Evolutionary conservation across 352 stramenopile genomes (phyloP).

Genomic region (Pythium chondricola): DNA sequence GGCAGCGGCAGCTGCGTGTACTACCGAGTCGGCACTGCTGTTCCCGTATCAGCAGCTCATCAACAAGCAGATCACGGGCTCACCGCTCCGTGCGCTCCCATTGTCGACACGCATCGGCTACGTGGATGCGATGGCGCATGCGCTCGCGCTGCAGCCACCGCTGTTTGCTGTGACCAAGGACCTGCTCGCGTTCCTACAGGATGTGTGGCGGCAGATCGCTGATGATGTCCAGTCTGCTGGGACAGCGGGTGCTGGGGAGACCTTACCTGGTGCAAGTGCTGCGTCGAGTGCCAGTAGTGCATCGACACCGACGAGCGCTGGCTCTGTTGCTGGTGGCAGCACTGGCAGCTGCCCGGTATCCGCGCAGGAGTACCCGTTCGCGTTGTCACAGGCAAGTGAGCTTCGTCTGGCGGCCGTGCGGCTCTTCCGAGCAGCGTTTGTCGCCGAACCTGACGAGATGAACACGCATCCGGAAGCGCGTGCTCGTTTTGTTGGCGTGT

Average conservation of each 20-base stretch:
- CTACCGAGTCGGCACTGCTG: conserved; percentile 58
- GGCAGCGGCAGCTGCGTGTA: conserved; percentile 48
- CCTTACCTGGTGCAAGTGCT: not conserved
- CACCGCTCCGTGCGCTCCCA: conserved; percentile 63
- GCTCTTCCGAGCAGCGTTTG: conserved; percentile 80
- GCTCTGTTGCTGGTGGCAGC: not conserved
- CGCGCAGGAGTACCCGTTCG: conserved; percentile 84
- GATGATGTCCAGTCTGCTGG: conserved; percentile 42
- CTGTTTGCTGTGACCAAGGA: conserved; percentile 85
- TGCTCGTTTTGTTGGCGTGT: conserved; percentile 83
- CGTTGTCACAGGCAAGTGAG: conserved; percentile 71
- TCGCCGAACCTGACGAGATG: conserved; percentile 74
- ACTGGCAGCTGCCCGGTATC: conserved; percentile 28
- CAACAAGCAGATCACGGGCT: conserved; percentile 80
- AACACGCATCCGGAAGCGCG: conserved; percentile 81
- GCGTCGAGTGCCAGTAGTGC: not conserved
- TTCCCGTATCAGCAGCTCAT: conserved; percentile 83
- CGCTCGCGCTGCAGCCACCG: conserved; percentile 59
- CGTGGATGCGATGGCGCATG: conserved; percentile 82
- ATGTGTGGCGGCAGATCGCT: conserved; percentile 81
- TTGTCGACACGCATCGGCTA: conserved; percentile 71
- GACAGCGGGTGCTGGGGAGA: not conserved
- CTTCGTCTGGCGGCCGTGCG: conserved; percentile 85
- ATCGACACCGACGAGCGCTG: not conserved
- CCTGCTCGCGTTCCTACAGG: conserved; percentile 77